phyloP scores from a whole-genome alignment of 2,329 filamentous ascomycete species.

The Tolypocladium tundrense region DNA sequence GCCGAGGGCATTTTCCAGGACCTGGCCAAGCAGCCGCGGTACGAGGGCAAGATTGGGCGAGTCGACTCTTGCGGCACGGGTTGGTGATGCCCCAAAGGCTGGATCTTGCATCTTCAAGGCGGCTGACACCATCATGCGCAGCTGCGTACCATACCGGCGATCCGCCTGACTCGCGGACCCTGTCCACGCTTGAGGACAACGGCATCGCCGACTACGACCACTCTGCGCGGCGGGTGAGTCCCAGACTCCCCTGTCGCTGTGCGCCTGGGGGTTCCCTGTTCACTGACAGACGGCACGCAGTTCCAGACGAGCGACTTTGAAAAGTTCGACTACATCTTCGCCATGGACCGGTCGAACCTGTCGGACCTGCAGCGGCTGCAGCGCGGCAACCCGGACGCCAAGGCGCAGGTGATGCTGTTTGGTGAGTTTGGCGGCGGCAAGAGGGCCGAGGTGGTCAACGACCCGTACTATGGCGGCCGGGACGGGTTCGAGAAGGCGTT shows the following conservation, averaged over 20 bases:
- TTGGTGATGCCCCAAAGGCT: constrained; percentile 12
- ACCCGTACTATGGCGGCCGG: constrained; percentile 86
- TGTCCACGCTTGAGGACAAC: constrained; percentile 64
- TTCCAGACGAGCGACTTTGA: constrained; percentile 61
- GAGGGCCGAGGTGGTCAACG: constrained; percentile 62
- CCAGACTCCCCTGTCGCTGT: constrained; percentile 8
- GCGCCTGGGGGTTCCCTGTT: background rate
- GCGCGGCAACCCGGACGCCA: constrained; percentile 44
- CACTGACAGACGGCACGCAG: constrained; percentile 18
- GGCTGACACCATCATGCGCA: constrained; percentile 11
- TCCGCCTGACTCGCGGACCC: constrained; percentile 70
- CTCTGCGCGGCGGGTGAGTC: constrained; percentile 58
- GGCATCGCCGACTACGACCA: constrained; percentile 72
- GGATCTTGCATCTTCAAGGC: background rate
- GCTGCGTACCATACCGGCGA: constrained; percentile 76
- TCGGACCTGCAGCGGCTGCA: constrained; percentile 55
- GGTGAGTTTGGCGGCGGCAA: constrained; percentile 64
- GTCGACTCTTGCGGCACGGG: constrained; percentile 87
- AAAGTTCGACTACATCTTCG: constrained; percentile 85
- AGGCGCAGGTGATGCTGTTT: constrained; percentile 68
- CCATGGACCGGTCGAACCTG: constrained; percentile 84
- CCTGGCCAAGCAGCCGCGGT: constrained; percentile 50
- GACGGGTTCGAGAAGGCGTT: constrained; percentile 80
- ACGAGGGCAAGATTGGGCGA: constrained; percentile 47
- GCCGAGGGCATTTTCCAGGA: constrained; percentile 85